phyloP scores from a whole-genome alignment of 2,329 filamentous ascomycete species.

The Fusarium tupiense region DNA sequence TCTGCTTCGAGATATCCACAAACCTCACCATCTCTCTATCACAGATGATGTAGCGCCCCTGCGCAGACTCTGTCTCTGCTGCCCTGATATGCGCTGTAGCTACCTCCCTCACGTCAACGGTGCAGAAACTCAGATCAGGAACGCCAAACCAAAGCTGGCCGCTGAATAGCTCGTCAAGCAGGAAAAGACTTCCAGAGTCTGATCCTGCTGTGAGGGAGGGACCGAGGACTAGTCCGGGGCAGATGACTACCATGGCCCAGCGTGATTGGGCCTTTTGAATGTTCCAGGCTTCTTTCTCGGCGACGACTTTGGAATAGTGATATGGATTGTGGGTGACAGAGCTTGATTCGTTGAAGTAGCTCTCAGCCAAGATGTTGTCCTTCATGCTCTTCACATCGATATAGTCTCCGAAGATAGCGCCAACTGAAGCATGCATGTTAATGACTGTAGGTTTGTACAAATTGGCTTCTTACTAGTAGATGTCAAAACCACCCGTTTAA shows the following conservation, averaged over 20 bases:
- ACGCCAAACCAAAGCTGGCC: not conserved
- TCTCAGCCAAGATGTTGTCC: not conserved
- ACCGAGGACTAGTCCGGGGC: not conserved
- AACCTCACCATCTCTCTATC: not conserved
- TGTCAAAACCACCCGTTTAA: not conserved
- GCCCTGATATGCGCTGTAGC: not conserved
- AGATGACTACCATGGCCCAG: not conserved
- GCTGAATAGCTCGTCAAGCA: not conserved
- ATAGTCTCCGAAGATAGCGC: not conserved
- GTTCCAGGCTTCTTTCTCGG: not conserved
- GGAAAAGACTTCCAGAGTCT: not conserved
- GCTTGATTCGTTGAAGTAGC: not conserved
- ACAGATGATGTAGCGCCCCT: not conserved
- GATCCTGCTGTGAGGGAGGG: not conserved
- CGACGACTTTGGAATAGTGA: not conserved
- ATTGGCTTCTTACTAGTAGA: not conserved
- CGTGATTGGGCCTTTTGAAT: not conserved
- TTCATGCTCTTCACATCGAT: not conserved
- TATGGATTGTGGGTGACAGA: not conserved
- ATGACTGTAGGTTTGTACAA: accelerated
- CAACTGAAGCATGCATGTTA: not conserved
- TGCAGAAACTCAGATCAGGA: not conserved
- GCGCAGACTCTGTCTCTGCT: not conserved
- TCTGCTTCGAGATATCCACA: not conserved
- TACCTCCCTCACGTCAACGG: not conserved